These are phyloP conservation scores for Fusarium dlaminii DNA, from an alignment of 2,329 filamentous ascomycete genomes.

Conservation along the genomic window DNA sequence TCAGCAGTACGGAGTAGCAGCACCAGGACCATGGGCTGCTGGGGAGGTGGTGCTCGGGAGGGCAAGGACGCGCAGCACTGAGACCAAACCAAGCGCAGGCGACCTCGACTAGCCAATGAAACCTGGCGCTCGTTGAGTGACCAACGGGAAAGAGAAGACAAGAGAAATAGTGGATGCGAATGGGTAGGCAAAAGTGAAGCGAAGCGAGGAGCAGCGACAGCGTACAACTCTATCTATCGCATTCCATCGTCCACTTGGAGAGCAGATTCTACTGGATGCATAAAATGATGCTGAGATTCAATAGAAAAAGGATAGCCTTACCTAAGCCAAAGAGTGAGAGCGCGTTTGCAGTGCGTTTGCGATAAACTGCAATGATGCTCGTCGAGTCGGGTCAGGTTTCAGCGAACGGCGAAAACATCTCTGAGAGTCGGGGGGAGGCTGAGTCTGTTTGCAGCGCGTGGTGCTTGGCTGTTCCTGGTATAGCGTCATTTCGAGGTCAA, in stretches of 20 bases:
- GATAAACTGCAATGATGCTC: slow-evolving; percentile 45
- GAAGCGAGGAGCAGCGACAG: slow-evolving; percentile 30
- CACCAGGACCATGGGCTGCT: not conserved
- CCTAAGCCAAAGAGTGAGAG: slow-evolving; percentile 41
- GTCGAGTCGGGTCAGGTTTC: slow-evolving; percentile 41
- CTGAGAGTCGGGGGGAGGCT: slow-evolving; percentile 37
- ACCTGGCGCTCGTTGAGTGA: slow-evolving; percentile 2
- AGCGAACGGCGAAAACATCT: slow-evolving; percentile 44
- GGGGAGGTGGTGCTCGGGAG: not conserved
- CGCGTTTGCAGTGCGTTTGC: slow-evolving; percentile 37
- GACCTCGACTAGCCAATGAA: slow-evolving; percentile 26
- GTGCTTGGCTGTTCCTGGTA: slow-evolving; percentile 42
- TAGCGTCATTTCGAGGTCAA: slow-evolving; percentile 42
- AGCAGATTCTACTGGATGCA: not conserved
- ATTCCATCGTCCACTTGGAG: slow-evolving; percentile 17
- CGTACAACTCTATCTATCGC: slow-evolving; percentile 35
- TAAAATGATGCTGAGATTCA: slow-evolving; percentile 7
- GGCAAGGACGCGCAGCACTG: slow-evolving; percentile 40
- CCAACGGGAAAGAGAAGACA: slow-evolving; percentile 17
- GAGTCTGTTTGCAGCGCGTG: slow-evolving; percentile 28
- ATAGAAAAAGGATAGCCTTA: slow-evolving; percentile 44
- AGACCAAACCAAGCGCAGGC: slow-evolving; percentile 33
- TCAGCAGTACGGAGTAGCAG: slow-evolving; percentile 16
- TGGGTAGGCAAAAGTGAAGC: slow-evolving; percentile 27
- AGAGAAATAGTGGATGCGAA: slow-evolving; percentile 29